Evolutionary conservation across 257 asterid species (phyloP), one percentile per base, ranked within the genome.

Genomic region (Fraxinus pennsylvanica): DNA sequence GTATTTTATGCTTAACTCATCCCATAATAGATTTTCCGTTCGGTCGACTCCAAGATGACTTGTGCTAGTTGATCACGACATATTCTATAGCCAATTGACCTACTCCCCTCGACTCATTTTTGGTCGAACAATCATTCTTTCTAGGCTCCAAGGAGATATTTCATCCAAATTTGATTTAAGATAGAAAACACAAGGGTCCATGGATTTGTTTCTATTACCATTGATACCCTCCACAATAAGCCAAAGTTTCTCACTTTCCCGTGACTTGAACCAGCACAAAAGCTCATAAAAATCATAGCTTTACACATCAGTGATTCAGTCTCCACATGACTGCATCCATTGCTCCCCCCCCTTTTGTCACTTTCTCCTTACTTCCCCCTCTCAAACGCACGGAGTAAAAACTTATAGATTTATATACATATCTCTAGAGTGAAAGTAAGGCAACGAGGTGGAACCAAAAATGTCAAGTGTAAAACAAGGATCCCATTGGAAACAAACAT

Each of bases 331-430:
- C 10, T 4, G 50, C 80, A 76, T 80, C 76, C 33, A 43, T 33
- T 32, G 71, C 81, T 50, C 79, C 76, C 72, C 76, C 72, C 82
- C 41, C 32, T 61, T 80, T 73, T 72, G 71, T 45, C 80, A 41
- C 77, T 57, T 71, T 19, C 81, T 25, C 22, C 79, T 52, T 22
- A 41, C 59, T 21, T 13, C 38, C 74, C 36, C 66, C 50, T 54
- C 52, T 65, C 71, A 66, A 68, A 74, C 72, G 14, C 50, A 36
- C 12, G 0, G 43, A 25, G 68, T 59, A 35, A 72, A 30, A 27
- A 52, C n/a, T 17, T 32, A n/a, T 3, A n/a, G 67, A 30, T 29
- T 30, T 41, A 43, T 43, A 43, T 43, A 66, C 25, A 39, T 1
- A 47, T 47, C 59, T 47, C 7, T 47, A 47, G 59, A 14, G 59